phyloP scores from a whole-genome alignment of 1,284 basidiomycete genomes.

The Sanguinoderma infundibulare region DNA sequence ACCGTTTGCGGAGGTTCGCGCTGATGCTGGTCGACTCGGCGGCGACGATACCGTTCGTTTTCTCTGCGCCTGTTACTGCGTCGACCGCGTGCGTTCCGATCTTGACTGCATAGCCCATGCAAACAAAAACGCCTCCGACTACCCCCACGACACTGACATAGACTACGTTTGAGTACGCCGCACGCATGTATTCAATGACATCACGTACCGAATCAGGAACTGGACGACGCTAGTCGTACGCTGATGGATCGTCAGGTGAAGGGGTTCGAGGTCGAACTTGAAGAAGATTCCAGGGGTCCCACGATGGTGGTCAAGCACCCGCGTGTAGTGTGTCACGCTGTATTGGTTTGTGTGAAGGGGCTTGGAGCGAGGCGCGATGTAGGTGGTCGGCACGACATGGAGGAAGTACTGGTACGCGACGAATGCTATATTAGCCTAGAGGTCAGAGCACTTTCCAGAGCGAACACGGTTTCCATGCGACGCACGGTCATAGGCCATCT shows the following conservation, averaged over 20 bases:
- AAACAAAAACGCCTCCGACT: conserved; percentile 83
- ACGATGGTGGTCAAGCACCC: conserved; percentile 74
- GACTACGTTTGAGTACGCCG: background rate
- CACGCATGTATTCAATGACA: background rate
- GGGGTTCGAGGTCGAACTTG: conserved; percentile 95
- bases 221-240: conserved; percentile 83
- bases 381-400: conserved; percentile 93
- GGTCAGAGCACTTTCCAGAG: background rate
- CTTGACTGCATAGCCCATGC: conserved; percentile 77
- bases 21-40: conserved; percentile 62
- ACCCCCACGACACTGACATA: conserved; percentile 67
- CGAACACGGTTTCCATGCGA: conserved; percentile 20
- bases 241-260: conserved; percentile 85
- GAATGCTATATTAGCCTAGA: conserved; percentile 62
- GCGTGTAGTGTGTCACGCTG: conserved; percentile 92
- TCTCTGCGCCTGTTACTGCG: conserved; percentile 67
- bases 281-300: conserved; percentile 95
- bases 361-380: conserved; percentile 69
- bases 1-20: conserved; percentile 47
- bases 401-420: conserved; percentile 97
- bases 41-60: conserved; percentile 60
- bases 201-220: conserved; percentile 76
- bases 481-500: conserved; percentile 81
- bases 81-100: conserved; percentile 68
- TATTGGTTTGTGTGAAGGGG: conserved; percentile 91